phyloP scores from a whole-genome alignment of 164 flowering plant genomes.

The Stephania yunnanensis region DNA sequence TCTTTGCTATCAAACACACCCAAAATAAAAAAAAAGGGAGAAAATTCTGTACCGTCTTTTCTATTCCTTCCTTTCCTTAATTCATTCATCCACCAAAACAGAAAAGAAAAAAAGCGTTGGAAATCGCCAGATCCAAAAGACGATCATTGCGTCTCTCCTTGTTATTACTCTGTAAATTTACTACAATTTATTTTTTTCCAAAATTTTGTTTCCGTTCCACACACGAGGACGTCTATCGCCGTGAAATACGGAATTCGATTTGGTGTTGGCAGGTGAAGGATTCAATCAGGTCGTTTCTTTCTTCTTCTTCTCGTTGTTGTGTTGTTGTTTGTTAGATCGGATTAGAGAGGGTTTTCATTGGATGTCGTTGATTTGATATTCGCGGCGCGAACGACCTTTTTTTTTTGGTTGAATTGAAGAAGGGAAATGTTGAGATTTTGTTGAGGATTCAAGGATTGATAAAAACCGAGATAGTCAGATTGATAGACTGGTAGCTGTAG shows the following conservation, averaged over 20 bases:
- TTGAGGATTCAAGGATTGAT: conserved; percentile 6
- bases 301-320: background rate
- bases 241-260: conserved; percentile 5
- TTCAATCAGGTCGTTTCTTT: conserved; percentile 6
- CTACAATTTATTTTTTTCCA: background rate
- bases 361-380: conserved; percentile 1
- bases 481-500: background rate
- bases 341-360: background rate
- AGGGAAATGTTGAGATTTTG: background rate
- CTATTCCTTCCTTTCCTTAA: background rate
- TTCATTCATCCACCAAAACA: background rate
- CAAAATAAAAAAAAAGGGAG: background rate
- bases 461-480: background rate
- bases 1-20: too few relatives aligned
- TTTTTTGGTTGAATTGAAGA: conserved; percentile 1
- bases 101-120: background rate
- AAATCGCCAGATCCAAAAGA: background rate
- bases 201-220: background rate
- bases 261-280: conserved; percentile 8
- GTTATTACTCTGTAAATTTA: background rate
- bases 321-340: background rate
- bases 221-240: background rate
- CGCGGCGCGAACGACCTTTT: background rate
- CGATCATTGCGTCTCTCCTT: background rate
- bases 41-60: background rate